Conservation (phyloP, 495 filamentous ascomycete genomes). For the Talaromyces stipitatus region DNA sequence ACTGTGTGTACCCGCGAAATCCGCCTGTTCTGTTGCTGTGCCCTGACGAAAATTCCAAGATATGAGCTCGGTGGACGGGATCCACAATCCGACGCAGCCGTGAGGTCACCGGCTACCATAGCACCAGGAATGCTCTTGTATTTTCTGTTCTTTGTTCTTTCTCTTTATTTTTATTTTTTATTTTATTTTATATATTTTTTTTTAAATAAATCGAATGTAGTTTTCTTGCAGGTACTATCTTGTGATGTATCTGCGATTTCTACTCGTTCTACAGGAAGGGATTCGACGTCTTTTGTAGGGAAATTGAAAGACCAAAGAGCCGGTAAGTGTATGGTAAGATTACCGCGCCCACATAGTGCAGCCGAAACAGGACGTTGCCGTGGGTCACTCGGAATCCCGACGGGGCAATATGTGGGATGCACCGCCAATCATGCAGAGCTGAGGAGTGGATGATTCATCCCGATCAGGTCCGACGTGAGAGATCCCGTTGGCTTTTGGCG, state of each 20-base stretch:
- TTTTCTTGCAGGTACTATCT: not conserved
- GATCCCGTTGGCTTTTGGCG: not conserved
- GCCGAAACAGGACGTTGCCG: not conserved
- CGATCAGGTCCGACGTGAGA: not conserved
- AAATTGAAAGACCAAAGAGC: not conserved
- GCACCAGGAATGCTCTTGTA: not conserved
- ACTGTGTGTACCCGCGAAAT: not conserved
- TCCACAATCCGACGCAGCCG: conserved; percentile 4
- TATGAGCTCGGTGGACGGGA: not conserved
- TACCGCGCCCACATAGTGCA: conserved; percentile 1
- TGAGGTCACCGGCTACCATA: not conserved
- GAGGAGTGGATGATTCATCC: not conserved
- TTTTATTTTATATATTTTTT: too few relatives aligned
- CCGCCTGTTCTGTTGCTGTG: not conserved
- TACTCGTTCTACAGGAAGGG: too few relatives aligned
- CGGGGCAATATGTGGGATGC: not conserved
- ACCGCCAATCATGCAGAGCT: not conserved
- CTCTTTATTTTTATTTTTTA: too few relatives aligned
- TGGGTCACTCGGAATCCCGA: conserved; percentile 5
- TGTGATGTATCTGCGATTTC: not conserved
- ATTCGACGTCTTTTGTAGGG: not conserved
- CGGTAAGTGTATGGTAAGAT: not conserved
- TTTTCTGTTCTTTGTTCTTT: not conserved
- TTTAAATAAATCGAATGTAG: too few relatives aligned
- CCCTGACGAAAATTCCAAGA: not conserved